phyloP scores from a whole-genome alignment of 257 asterid genomes.

The Cruciata laevipes region DNA sequence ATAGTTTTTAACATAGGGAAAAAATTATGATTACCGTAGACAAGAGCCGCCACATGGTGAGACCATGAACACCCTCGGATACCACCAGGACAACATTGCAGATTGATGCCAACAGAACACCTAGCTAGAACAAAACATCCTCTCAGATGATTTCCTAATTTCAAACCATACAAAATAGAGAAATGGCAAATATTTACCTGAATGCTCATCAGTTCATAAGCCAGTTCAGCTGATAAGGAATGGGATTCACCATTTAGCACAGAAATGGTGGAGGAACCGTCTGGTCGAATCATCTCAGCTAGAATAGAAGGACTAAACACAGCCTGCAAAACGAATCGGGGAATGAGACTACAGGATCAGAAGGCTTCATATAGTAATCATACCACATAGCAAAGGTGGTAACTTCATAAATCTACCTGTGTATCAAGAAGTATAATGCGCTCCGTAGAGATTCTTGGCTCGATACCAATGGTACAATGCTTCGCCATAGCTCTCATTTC shows the following conservation, averaged over 20 bases:
- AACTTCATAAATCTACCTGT: conserved; percentile 36
- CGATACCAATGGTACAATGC: conserved; percentile 84
- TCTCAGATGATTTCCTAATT: conserved; percentile 10
- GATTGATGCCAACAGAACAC: conserved; percentile 73
- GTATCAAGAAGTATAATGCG: conserved; percentile 92
- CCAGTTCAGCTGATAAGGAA: conserved; percentile 80
- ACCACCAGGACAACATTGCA: conserved; percentile 80
- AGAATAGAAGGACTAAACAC: conserved; percentile 83
- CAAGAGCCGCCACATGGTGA: conserved; percentile 90
- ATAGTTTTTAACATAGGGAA: background rate
- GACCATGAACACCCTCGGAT: conserved; percentile 77
- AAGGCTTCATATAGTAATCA: background rate
- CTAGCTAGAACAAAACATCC: conserved; percentile 67
- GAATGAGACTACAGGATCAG: background rate
- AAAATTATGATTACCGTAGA: conserved; percentile 50
- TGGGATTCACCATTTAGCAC: conserved; percentile 68
- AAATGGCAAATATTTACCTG: conserved; percentile 45
- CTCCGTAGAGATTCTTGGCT: conserved; percentile 82
- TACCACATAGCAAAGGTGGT: background rate
- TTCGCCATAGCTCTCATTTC: conserved; percentile 81
- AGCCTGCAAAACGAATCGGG: conserved; percentile 48
- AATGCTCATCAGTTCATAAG: conserved; percentile 87
- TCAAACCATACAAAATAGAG: background rate
- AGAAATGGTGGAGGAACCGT: conserved; percentile 75
- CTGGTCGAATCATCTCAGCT: conserved; percentile 93